phyloP scores from a whole-genome alignment of 108 stramenopile genomes.

The Cyclotella distinguenda region DNA sequence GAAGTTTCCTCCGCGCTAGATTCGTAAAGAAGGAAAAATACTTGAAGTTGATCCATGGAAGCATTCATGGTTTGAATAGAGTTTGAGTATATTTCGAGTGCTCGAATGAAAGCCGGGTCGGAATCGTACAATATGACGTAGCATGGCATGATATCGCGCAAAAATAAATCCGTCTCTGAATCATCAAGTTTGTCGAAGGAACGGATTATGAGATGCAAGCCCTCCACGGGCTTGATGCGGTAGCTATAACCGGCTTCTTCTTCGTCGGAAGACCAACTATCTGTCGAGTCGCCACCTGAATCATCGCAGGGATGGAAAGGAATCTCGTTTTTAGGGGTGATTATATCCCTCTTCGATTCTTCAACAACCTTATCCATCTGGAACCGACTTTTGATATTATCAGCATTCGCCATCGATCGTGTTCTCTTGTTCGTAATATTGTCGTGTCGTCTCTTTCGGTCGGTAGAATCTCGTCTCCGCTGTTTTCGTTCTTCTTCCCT shows the following conservation, averaged over 20 bases:
- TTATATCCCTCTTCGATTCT: conserved; percentile 49
- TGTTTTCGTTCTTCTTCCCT: conserved; percentile 24
- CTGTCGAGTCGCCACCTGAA: conserved; percentile 10
- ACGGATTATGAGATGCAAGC: conserved; percentile 58
- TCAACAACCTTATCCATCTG: conserved; percentile 77
- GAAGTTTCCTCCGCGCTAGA: conserved; percentile 94
- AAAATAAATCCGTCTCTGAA: conserved; percentile 61
- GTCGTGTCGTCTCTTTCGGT: conserved; percentile 62
- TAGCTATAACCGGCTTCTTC: conserved; percentile 46
- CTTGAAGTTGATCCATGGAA: conserved; percentile 52
- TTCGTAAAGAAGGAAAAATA: conserved; percentile 92
- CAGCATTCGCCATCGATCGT: conserved; percentile 53
- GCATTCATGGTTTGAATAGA: conserved; percentile 23
- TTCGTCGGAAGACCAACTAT: conserved; percentile 39
- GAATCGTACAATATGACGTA: conserved; percentile 91
- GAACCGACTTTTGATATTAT: conserved; percentile 68
- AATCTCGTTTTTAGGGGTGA: conserved; percentile 2
- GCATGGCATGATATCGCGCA: conserved; percentile 79
- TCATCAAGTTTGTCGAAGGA: conserved; percentile 64
- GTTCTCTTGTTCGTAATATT: conserved; percentile 66
- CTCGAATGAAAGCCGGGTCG: conserved; percentile 83
- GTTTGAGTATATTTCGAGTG: conserved; percentile 83
- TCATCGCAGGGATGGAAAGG: background rate
- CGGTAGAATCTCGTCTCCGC: conserved; percentile 42
- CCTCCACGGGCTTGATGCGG: conserved; percentile 38